These are phyloP conservation scores for Exophiala lecanii-corni DNA, from an alignment of 2,329 filamentous ascomycete species.

Conservation along the genomic window DNA sequence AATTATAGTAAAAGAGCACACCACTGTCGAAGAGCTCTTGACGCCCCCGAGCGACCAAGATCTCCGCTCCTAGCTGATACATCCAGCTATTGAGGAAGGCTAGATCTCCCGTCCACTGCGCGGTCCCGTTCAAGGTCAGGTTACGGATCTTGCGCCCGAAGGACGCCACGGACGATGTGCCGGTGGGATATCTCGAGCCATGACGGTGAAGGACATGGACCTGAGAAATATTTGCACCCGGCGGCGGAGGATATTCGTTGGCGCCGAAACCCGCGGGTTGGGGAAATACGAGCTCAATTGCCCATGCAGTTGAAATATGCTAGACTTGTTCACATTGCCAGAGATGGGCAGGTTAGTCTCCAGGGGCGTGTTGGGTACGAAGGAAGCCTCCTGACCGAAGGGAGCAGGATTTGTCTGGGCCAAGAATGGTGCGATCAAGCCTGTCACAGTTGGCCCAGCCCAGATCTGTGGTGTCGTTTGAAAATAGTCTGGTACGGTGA, in stretches of 20 bases:
- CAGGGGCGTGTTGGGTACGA: slow-evolving; percentile 64
- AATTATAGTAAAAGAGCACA: slow-evolving; percentile 67
- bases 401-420: slow-evolving; percentile 66
- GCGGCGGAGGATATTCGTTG: slow-evolving; percentile 60
- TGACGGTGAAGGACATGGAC: slow-evolving; percentile 70
- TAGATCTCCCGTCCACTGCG: slow-evolving; percentile 56
- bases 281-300: slow-evolving; percentile 66
- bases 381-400: slow-evolving; percentile 55
- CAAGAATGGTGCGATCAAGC: slow-evolving; percentile 59
- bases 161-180: slow-evolving; percentile 49
- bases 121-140: slow-evolving; percentile 44
- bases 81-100: slow-evolving; percentile 65
- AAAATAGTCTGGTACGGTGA: slow-evolving; percentile 22
- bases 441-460: slow-evolving; percentile 49
- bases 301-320: slow-evolving; percentile 68
- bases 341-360: slow-evolving; percentile 66
- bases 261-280: slow-evolving; percentile 67
- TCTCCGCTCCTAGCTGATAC: slow-evolving; percentile 65
- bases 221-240: slow-evolving; percentile 64
- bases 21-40: slow-evolving; percentile 70
- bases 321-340: slow-evolving; percentile 54
- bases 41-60: slow-evolving; percentile 67
- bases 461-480: slow-evolving; percentile 22
- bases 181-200: slow-evolving; percentile 68
- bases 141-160: slow-evolving; percentile 57